phyloP scores from a whole-genome alignment of 192 early-diverging fungal species.

The Rhizoclosmatium sp. region DNA sequence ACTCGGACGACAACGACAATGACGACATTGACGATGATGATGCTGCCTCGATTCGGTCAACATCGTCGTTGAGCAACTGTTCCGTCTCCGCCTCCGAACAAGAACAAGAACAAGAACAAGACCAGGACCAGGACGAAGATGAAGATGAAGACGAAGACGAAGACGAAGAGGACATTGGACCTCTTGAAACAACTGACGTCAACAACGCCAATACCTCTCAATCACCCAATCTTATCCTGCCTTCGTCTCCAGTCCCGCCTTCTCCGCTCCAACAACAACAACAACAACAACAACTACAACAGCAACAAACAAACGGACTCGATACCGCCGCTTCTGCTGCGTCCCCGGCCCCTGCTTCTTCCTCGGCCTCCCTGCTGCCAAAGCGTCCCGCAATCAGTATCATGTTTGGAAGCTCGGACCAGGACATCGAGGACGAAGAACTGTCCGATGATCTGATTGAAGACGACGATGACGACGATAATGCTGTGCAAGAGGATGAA shows the following conservation, averaged over 20 bases:
- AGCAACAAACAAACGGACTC: background rate
- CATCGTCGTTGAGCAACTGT: slow-evolving; percentile 17
- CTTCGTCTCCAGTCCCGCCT: background rate
- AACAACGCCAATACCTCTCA: too few species aligned
- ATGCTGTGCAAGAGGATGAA: background rate
- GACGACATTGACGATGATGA: background rate
- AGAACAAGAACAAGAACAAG: background rate
- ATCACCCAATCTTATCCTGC: too few species aligned
- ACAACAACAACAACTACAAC: background rate
- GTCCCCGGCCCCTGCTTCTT: background rate
- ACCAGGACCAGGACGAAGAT: background rate
- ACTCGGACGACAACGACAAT: slow-evolving; percentile 1
- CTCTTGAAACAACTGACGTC: too few species aligned
- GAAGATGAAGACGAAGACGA: background rate
- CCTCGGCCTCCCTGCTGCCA: background rate
- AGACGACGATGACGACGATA: background rate
- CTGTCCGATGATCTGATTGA: background rate
- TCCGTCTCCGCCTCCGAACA: background rate
- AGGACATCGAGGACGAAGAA: background rate
- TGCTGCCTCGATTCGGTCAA: background rate
- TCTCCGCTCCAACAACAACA: background rate
- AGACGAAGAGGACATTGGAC: background rate
- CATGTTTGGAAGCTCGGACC: background rate
- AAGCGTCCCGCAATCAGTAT: background rate
- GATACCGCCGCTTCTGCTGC: background rate